phyloP scores from a whole-genome alignment of 768 basidiomycete genomes.

The Russula earlei region DNA sequence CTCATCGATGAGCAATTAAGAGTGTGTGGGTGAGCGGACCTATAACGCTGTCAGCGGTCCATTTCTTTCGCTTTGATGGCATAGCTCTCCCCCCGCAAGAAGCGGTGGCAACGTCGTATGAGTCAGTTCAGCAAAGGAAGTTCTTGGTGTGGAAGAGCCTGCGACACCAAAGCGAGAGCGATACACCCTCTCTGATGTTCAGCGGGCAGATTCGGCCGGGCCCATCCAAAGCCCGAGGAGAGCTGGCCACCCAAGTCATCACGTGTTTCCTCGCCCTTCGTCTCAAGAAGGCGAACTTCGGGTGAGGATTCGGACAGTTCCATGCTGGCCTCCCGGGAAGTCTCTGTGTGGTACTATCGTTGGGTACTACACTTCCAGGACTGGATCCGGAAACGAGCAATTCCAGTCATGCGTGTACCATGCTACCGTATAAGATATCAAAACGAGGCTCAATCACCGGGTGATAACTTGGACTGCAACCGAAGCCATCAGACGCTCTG shows the following conservation, averaged over 20 bases:
- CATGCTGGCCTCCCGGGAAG: too few species aligned
- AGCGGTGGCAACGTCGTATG: slow-evolving; percentile 30
- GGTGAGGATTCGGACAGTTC: too few species aligned
- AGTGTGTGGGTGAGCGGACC: slow-evolving; percentile 36
- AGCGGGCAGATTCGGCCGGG: not conserved
- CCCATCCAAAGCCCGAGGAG: too few species aligned
- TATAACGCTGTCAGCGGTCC: slow-evolving; percentile 75
- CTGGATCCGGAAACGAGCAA: too few species aligned
- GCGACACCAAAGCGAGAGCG: not conserved
- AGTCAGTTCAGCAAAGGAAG: not conserved
- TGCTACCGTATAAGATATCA: too few species aligned
- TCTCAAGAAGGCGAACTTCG: too few species aligned
- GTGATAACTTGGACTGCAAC: not conserved
- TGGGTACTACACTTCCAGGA: not conserved
- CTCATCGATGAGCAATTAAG: not conserved
- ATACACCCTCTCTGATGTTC: not conserved
- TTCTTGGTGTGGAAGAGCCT: not conserved
- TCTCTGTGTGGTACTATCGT: not conserved
- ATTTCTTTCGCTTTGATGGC: slow-evolving; percentile 49
- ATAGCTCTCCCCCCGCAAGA: slow-evolving; percentile 60
- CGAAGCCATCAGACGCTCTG: not conserved
- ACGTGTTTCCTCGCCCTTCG: not conserved
- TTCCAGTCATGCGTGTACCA: too few species aligned
- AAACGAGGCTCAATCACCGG: not conserved
- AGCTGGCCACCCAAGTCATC: too few species aligned